These are phyloP conservation scores for Elaeagnus macrophylla DNA, from an alignment of 306 rosid genomes.

Conservation along the genomic window DNA sequence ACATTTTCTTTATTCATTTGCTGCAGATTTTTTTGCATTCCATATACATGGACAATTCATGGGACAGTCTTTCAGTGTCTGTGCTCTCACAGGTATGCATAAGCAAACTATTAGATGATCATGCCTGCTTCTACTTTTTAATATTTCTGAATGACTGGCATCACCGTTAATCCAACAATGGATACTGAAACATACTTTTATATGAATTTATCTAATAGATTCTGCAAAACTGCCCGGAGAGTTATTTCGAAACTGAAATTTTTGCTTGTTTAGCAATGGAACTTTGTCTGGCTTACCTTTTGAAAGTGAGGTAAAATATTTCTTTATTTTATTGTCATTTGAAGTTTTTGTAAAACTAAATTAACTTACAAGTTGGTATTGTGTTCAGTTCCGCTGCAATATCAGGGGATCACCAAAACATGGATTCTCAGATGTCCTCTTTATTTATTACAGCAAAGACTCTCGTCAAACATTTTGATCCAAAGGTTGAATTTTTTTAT, in stretches of 20 bases:
- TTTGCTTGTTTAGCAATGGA: conserved; percentile 59
- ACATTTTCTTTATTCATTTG: conserved; percentile 19
- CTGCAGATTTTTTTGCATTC: conserved; percentile 77
- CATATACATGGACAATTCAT: conserved; percentile 63
- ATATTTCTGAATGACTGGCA: neutral
- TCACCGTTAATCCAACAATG: neutral
- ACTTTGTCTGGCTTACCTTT: conserved; percentile 57
- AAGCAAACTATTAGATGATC: neutral
- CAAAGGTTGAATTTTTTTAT: conserved; percentile 53
- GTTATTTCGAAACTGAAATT: conserved; percentile 43
- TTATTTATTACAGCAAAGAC: conserved; percentile 51
- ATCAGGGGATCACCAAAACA: conserved; percentile 28
- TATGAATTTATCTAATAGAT: conserved; percentile 46
- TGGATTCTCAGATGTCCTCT: conserved; percentile 45
- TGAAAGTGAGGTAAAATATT: conserved; percentile 43
- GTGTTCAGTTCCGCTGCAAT: conserved; percentile 39
- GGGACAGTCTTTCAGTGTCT: conserved; percentile 68
- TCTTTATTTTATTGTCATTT: neutral
- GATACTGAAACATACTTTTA: conserved; percentile 5
- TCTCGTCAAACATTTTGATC: conserved; percentile 49
- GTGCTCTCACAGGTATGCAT: conserved; percentile 66
- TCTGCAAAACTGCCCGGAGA: conserved; percentile 72
- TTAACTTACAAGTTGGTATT: conserved; percentile 22
- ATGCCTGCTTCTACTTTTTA: neutral
- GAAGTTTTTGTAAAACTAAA: neutral